These are phyloP conservation scores for Filobasidium wieringae DNA, from an alignment of 768 basidiomycete genomes.

Conservation along the genomic window DNA sequence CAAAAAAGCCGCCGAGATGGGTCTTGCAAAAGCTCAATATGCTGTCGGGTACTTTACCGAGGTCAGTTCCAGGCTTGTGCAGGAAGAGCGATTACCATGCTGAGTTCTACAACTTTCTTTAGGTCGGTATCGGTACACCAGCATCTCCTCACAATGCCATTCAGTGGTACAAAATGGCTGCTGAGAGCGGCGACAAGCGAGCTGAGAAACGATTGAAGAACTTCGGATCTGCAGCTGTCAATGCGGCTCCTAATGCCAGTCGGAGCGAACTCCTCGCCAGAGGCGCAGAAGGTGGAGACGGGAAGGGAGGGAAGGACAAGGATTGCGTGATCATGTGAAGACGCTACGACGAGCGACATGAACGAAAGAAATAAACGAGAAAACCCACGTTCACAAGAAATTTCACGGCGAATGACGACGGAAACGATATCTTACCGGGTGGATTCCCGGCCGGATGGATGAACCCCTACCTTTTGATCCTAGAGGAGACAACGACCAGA, in stretches of 20 bases:
- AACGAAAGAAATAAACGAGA: too few species aligned
- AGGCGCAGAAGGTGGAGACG: conserved; percentile 36
- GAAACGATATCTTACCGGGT: too few species aligned
- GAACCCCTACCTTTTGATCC: too few species aligned
- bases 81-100: too few species aligned
- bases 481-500: too few species aligned
- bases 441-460: too few species aligned
- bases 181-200: conserved; percentile 86
- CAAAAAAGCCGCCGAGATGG: conserved; percentile 82
- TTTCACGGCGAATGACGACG: too few species aligned
- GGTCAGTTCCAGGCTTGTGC: conserved; percentile 40
- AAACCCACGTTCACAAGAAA: too few species aligned
- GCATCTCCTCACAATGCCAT: conserved; percentile 44
- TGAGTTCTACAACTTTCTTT: too few species aligned
- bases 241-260: neutral
- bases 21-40: conserved; percentile 90
- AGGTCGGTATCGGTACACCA: conserved; percentile 51
- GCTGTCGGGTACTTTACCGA: conserved; percentile 96
- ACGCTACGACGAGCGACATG: too few species aligned
- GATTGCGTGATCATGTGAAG: conserved; percentile 81
- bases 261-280: conserved; percentile 4
- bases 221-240: conserved; percentile 8
- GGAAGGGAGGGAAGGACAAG: conserved; percentile 51
- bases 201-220: conserved; percentile 62
- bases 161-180: conserved; percentile 75